These are phyloP conservation scores for Sutorius eximius DNA, from an alignment of 1,284 basidiomycete species.

Conservation along the genomic window DNA sequence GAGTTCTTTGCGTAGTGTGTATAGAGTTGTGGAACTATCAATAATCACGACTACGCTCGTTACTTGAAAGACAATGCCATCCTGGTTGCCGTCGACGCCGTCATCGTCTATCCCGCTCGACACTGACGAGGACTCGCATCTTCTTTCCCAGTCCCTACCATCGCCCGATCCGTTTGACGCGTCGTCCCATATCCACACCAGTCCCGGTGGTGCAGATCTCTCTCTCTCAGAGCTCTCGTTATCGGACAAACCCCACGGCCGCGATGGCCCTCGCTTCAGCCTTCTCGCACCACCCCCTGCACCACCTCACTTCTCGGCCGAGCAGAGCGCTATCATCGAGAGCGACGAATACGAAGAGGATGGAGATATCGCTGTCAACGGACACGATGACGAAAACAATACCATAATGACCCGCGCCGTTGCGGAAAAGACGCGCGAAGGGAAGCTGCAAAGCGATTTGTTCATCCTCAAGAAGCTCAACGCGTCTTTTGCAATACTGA, in stretches of 20 bases:
- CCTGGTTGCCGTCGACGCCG: constrained; percentile 33
- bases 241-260: constrained; percentile 38
- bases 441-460: constrained; percentile 69
- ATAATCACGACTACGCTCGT: background rate
- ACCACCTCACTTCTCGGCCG: constrained; percentile 24
- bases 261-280: constrained; percentile 39
- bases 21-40: background rate
- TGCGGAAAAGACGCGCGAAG: constrained; percentile 55
- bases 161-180: constrained; percentile 34
- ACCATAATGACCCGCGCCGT: constrained; percentile 22
- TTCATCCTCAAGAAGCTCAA: constrained; percentile 73
- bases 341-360: constrained; percentile 33
- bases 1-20: background rate
- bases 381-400: constrained; percentile 24
- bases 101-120: constrained; percentile 29
- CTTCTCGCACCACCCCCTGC: constrained; percentile 41
- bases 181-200: constrained; percentile 44
- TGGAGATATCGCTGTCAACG: constrained; percentile 20
- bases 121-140: constrained; percentile 39
- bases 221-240: constrained; percentile 64
- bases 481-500: constrained; percentile 61
- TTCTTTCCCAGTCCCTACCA: constrained; percentile 53
- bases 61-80: constrained; percentile 29
- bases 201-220: constrained; percentile 52
- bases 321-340: constrained; percentile 31